Conservation (phyloP, 768 basidiomycete species). For the Leccinellum rugosiceps region DNA sequence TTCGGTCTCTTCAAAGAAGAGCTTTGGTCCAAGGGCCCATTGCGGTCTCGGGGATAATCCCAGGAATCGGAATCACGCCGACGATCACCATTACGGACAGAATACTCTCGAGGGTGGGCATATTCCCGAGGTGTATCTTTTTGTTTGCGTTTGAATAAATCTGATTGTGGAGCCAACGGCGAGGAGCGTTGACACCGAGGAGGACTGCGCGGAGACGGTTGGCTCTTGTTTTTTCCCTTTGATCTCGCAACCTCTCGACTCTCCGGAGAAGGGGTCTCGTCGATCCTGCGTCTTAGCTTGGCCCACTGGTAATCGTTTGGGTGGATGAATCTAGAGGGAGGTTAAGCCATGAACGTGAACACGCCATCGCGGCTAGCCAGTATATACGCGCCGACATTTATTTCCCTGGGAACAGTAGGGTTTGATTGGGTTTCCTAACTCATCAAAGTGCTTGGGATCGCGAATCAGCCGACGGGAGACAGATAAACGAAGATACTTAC, state of each 20-base stretch:
- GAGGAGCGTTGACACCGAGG: slow-evolving; percentile 25
- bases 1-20: slow-evolving; percentile 25
- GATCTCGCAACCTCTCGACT: slow-evolving; percentile 19
- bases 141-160: slow-evolving; percentile 38
- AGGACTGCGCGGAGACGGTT: slow-evolving; percentile 19
- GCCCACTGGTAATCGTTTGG: slow-evolving; percentile 46
- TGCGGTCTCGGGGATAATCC: slow-evolving; percentile 19
- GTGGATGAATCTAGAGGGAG: slow-evolving; percentile 43
- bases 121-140: slow-evolving; percentile 21
- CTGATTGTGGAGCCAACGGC: slow-evolving; percentile 43
- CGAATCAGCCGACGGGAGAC: slow-evolving; percentile 13
- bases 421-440: slow-evolving; percentile 38
- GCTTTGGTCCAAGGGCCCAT: slow-evolving; percentile 10
- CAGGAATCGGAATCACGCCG: slow-evolving; percentile 25
- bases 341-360: slow-evolving; percentile 5
- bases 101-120: slow-evolving; percentile 19
- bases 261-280: slow-evolving; percentile 19
- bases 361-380: slow-evolving; percentile 5
- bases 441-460: slow-evolving; percentile 45
- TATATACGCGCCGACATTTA: slow-evolving; percentile 44
- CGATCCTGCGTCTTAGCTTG: slow-evolving; percentile 19
- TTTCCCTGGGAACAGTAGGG: slow-evolving; percentile 47
- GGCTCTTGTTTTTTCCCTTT: slow-evolving; percentile 23
- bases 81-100: slow-evolving; percentile 18
- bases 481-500: slow-evolving; percentile 30